Conservation (phyloP, 805 yeast genomes). For the Nakazawaea anatomiae region DNA sequence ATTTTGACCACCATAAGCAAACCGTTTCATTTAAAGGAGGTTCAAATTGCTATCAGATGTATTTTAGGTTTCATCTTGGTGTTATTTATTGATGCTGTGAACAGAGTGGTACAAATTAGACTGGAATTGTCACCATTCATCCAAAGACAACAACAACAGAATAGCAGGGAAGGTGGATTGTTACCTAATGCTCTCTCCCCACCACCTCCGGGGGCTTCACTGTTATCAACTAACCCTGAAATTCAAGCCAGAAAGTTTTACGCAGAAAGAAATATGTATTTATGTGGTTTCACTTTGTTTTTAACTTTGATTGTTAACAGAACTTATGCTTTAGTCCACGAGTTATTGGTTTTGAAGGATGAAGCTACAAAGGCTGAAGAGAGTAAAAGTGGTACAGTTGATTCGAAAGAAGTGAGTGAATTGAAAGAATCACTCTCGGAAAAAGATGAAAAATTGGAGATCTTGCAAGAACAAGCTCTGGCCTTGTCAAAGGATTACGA, state of each 20-base stretch:
- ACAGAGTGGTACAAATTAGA: slow-evolving; percentile 68
- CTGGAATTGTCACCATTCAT: slow-evolving; percentile 43
- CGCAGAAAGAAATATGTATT: slow-evolving; percentile 93
- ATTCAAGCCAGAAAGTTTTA: slow-evolving; percentile 87
- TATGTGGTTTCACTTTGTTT: slow-evolving; percentile 93
- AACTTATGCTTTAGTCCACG: slow-evolving; percentile 76
- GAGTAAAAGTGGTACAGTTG: slow-evolving; percentile 15
- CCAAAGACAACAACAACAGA: background rate
- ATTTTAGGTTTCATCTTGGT: slow-evolving; percentile 77
- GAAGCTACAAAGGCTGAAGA: slow-evolving; percentile 35
- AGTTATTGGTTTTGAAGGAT: slow-evolving; percentile 61
- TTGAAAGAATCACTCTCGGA: slow-evolving; percentile 47
- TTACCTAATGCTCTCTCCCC: slow-evolving; percentile 22
- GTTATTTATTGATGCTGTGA: slow-evolving; percentile 82
- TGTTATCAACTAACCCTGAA: slow-evolving; percentile 43
- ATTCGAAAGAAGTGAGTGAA: slow-evolving; percentile 33
- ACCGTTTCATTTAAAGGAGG: slow-evolving; percentile 66
- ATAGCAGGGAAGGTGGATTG: slow-evolving; percentile 22
- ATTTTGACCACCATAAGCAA: slow-evolving; percentile 55
- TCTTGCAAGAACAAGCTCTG: slow-evolving; percentile 68
- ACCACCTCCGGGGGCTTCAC: slow-evolving; percentile 4
- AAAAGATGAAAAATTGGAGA: slow-evolving; percentile 59
- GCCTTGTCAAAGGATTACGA: slow-evolving; percentile 63
- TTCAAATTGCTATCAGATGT: slow-evolving; percentile 76
- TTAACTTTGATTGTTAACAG: slow-evolving; percentile 79